Percentiles rank a stretch among this genome's conserved stretches.
Conservation (phyloP, 768 basidiomycete genomes). For the Coprinopsis marcescibilis region DNA sequence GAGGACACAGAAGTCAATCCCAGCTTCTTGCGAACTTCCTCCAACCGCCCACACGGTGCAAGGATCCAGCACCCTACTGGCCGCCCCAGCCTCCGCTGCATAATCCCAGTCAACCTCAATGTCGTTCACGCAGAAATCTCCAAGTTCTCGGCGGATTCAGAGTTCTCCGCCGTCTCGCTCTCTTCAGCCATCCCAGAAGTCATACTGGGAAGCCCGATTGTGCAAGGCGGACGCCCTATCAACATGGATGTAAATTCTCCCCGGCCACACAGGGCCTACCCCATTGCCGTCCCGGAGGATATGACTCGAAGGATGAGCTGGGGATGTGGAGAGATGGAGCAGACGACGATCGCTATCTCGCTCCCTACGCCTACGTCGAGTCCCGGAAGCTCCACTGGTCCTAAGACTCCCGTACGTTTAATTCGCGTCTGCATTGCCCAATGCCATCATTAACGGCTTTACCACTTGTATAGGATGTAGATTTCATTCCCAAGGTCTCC, state of each 20-base stretch:
- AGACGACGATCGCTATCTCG: too few relatives aligned
- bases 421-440: conserved; percentile 9
- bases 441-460: neutral
- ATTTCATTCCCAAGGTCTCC: conserved; percentile 19
- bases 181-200: conserved; percentile 1
- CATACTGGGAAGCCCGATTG: too few relatives aligned
- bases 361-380: neutral
- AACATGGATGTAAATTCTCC: too few relatives aligned
- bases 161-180: conserved; percentile 14
- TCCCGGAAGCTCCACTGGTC: neutral
- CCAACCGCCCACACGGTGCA: neutral
- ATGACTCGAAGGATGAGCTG: conserved; percentile 6
- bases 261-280: neutral
- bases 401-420: conserved; percentile 21
- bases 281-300: neutral
- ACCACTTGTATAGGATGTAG: neutral
- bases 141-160: conserved; percentile 14
- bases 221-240: too few relatives aligned
- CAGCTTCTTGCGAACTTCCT: neutral
- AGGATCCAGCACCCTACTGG: neutral
- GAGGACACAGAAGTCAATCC: too few relatives aligned
- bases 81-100: conserved; percentile 20
- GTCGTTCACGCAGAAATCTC: conserved; percentile 3
- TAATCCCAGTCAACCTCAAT: conserved; percentile 17
- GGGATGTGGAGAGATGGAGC: conserved; percentile 8